These are phyloP conservation scores for Coriolopsis trogii DNA, from an alignment of 1,284 basidiomycete genomes.

Conservation along the genomic window DNA sequence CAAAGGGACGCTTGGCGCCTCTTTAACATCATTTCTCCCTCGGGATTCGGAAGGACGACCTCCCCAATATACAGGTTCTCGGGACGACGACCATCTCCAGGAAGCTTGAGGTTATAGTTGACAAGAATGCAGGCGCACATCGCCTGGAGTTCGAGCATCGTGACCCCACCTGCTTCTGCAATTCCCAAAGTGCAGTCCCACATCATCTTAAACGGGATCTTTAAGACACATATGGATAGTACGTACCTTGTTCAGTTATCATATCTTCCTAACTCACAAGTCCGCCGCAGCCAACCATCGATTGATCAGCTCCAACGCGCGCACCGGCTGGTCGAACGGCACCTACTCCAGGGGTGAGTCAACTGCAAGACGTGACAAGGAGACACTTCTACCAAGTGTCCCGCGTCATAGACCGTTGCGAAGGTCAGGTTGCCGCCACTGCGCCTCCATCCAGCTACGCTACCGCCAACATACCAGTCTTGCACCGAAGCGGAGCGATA, in stretches of 20 bases:
- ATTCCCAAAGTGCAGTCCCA: too few species aligned
- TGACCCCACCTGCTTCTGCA: too few species aligned
- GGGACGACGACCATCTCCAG: constrained; percentile 31
- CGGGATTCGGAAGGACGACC: not conserved
- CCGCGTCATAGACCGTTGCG: constrained; percentile 59
- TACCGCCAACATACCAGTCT: constrained; percentile 56
- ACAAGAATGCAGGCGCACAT: constrained; percentile 19
- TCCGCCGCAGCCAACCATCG: too few species aligned
- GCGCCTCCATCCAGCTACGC: constrained; percentile 58
- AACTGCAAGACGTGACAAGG: not conserved
- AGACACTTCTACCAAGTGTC: constrained; percentile 57
- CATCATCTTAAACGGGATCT: too few species aligned
- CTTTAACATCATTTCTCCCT: constrained; percentile 11
- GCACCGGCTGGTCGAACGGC: constrained; percentile 39
- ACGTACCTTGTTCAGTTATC: too few species aligned
- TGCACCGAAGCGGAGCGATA: constrained; percentile 50
- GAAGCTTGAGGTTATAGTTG: constrained; percentile 37
- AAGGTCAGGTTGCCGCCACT: constrained; percentile 63
- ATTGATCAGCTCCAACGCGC: too few species aligned
- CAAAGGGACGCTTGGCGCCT: not conserved
- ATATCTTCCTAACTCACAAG: too few species aligned
- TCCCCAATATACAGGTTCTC: not conserved
- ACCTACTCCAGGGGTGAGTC: constrained; percentile 39
- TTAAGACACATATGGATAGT: too few species aligned
- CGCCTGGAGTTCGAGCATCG: constrained; percentile 18